These are phyloP conservation scores for Candida manassasensis DNA, from an alignment of 805 yeast genomes.

Conservation along the genomic window DNA sequence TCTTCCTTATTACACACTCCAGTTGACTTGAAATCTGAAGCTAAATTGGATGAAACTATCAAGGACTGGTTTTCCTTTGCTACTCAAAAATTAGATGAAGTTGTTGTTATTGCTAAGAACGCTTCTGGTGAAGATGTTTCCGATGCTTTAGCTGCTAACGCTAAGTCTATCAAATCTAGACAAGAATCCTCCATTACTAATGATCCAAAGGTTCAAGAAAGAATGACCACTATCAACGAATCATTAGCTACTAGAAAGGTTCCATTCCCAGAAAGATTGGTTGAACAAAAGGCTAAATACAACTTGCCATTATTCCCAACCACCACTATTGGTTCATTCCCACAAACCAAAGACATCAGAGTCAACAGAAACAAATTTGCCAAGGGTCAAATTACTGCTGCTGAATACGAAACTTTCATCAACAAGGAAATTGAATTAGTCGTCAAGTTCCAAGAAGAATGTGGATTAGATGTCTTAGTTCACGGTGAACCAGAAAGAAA, in stretches of 20 bases:
- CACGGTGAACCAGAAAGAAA: slow-evolving; percentile 99
- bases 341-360: slow-evolving; percentile 99
- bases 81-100: slow-evolving; percentile 90
- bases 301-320: slow-evolving; percentile 99
- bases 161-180: slow-evolving; percentile 81
- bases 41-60: slow-evolving; percentile 83
- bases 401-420: slow-evolving; percentile 94
- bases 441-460: slow-evolving; percentile 98
- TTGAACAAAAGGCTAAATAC: slow-evolving; percentile 79
- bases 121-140: slow-evolving; percentile 78
- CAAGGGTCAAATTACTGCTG: slow-evolving; percentile 94
- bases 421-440: slow-evolving; percentile 94
- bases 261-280: slow-evolving; percentile 83
- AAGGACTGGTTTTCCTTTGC: slow-evolving; percentile 99
- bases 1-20: slow-evolving; percentile 98
- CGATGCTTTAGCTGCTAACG: slow-evolving; percentile 77
- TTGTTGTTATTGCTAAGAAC: slow-evolving; percentile 85
- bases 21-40: slow-evolving; percentile 89
- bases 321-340: slow-evolving; percentile 99
- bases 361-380: slow-evolving; percentile 96
- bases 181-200: slow-evolving; percentile 82
- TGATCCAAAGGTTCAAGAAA: slow-evolving; percentile 83
- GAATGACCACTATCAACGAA: slow-evolving; percentile 74
- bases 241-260: slow-evolving; percentile 78
- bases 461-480: slow-evolving; percentile 95